A percentile compares a stretch with the other conserved stretches of the same genome.
phyloP scores from a whole-genome alignment of 306 rosid genomes.

The Rubus idaeus region DNA sequence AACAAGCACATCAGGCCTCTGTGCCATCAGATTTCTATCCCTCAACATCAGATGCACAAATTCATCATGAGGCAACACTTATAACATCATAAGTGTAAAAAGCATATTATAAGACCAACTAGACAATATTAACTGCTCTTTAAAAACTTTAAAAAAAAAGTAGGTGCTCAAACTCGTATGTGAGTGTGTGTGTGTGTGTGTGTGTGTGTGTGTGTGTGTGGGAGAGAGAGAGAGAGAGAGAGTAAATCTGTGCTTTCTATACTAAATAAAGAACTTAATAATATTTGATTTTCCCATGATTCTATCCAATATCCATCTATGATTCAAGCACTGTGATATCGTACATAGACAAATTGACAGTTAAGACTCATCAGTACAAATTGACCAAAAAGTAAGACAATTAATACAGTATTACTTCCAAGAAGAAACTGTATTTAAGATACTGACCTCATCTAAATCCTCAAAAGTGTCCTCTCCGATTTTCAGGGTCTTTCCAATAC shows the following conservation, averaged over 20 bases:
- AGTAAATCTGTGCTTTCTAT: neutral
- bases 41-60: neutral
- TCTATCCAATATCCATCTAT: neutral
- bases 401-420: neutral
- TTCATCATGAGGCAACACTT: neutral
- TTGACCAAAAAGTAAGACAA: neutral
- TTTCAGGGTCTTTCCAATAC: conserved; percentile 93
- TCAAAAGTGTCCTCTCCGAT: conserved; percentile 98
- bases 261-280: neutral
- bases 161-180: no score
- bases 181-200: neutral
- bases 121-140: neutral
- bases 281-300: neutral
- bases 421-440: neutral
- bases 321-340: neutral
- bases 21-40: neutral
- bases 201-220: neutral
- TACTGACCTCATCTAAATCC: conserved; percentile 92
- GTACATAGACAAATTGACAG: neutral
- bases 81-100: neutral
- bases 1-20: conserved; percentile 1
- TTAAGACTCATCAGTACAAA: neutral
- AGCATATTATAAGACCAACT: conserved; percentile 4
- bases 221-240: neutral
- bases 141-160: neutral